Percentiles rank a stretch among this genome's conserved stretches.
phyloP scores from a whole-genome alignment of 2,329 filamentous ascomycete species.

The Fusarium sp. region DNA sequence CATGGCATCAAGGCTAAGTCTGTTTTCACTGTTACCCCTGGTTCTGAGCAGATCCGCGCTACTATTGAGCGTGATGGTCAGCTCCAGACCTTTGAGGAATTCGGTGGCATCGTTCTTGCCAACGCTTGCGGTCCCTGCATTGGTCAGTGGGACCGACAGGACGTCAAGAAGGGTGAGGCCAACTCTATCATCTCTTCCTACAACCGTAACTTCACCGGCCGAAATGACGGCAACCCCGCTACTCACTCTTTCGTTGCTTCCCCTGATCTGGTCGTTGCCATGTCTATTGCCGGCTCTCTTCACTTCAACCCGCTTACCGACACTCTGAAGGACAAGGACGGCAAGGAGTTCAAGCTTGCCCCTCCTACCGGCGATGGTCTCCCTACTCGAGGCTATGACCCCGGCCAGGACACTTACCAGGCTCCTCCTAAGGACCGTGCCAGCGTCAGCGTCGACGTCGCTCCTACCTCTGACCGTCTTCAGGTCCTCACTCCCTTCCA shows the following conservation, averaged over 20 bases:
- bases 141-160: conserved; percentile 93
- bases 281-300: conserved; percentile 85
- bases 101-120: conserved; percentile 89
- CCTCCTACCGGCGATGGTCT: conserved; percentile 85
- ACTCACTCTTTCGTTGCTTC: conserved; percentile 95
- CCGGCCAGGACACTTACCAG: conserved; percentile 94
- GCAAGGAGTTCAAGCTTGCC: conserved; percentile 93
- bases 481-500: conserved; percentile 90
- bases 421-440: conserved; percentile 86
- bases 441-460: conserved; percentile 82
- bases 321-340: conserved; percentile 92
- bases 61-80: conserved; percentile 92
- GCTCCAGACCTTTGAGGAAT: conserved; percentile 84
- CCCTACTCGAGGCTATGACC: conserved; percentile 85
- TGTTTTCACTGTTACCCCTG: conserved; percentile 96
- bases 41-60: conserved; percentile 95
- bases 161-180: conserved; percentile 93
- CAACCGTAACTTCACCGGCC: conserved; percentile 99
- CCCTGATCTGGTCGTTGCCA: conserved; percentile 87
- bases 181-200: conserved; percentile 99
- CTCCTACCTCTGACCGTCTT: conserved; percentile 91
- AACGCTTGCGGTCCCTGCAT: conserved; percentile 97
- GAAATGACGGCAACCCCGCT: conserved; percentile 95
- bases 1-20: conserved; percentile 92
- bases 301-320: conserved; percentile 97